Base-by-base conservation (phyloP, 2,329 filamentous ascomycete species). In the Leptographium flavum region DNA sequence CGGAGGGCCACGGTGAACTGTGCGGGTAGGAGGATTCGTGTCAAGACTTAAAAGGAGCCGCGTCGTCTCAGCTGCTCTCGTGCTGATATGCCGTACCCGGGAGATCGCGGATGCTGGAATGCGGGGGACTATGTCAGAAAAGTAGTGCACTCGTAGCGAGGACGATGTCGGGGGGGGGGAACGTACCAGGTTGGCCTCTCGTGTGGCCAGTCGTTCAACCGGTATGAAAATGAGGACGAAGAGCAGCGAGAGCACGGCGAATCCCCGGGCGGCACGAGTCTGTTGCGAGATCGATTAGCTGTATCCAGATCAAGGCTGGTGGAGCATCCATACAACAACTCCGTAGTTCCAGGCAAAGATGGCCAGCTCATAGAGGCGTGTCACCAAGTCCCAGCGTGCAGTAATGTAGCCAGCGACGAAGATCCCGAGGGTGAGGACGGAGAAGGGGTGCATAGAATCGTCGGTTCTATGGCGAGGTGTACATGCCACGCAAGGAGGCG, bases 341-440 rank as follows among this genome's bases (percentile, higher is more conserved):
- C 90, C 87, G 85, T 96, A 86, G 64, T 96, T 85, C 87, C 88
- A 95, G 55, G 93, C 92, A 64, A 96, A 98, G 54, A 94, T 83
- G 55, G 87, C 84, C 58, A 98, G 79, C 67, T 98, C 90, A 81
- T 95, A 94, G 57, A 96, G 75, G 58, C 88, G 82, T 56, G 90
- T 95, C 55, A 95, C 87, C 52, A 98, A 81, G 68, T 96, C 92
- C 88, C 92, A 98, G 73, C 92, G 84, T 61, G 92, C 92, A 68
- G 92, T 98, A 64, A 90, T 96, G 74, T 98, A 98, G 66, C 92
- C 92, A 70, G 92, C 90, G 74, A 96, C 83, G 72, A 98, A 98
- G 71, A 98, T 95, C 69, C 84, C 87, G 69, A 94, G 80, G 59
- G 88, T 94, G 65, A 95, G 77, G 64, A 90, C 72, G 52, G 90